Evolutionary conservation across 352 stramenopile species (phyloP).

Genomic region (Phytopythium aichiense): DNA sequence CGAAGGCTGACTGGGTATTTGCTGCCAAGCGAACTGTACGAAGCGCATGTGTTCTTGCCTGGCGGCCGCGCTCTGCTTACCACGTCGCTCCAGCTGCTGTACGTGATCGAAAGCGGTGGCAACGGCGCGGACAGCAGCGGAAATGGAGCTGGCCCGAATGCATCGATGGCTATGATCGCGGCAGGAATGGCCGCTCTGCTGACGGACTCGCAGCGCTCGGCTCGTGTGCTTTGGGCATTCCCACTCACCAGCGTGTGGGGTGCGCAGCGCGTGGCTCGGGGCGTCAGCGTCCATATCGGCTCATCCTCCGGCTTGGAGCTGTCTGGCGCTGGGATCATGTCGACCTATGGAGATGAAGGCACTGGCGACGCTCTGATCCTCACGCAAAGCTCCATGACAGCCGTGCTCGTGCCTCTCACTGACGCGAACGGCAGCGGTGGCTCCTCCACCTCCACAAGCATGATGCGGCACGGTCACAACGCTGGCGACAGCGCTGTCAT

Average conservation of each 20-base stretch:
- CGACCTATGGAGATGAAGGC: not conserved
- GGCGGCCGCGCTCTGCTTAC: slow-evolving; percentile 58
- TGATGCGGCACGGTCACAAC: not conserved
- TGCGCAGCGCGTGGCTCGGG: slow-evolving; percentile 33
- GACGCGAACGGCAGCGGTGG: not conserved
- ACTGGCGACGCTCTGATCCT: slow-evolving; percentile 10
- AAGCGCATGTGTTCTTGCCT: slow-evolving; percentile 69
- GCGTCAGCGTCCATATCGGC: slow-evolving; percentile 47
- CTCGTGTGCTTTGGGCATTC: slow-evolving; percentile 45
- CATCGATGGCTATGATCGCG: slow-evolving; percentile 13
- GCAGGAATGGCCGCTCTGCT: slow-evolving; percentile 5
- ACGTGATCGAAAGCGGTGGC: slow-evolving; percentile 31
- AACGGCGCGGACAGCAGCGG: not conserved
- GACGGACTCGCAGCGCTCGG: slow-evolving; percentile 10
- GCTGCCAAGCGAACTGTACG: slow-evolving; percentile 74
- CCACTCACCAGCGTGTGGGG: slow-evolving; percentile 39
- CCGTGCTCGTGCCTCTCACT: slow-evolving; percentile 33
- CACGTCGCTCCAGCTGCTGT: slow-evolving; percentile 73
- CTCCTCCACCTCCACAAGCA: not conserved
- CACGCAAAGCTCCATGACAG: slow-evolving; percentile 48
- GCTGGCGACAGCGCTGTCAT: not conserved
- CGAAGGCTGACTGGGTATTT: slow-evolving; percentile 50
- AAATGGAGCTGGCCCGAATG: slow-evolving; percentile 8
- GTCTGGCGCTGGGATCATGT: not conserved
- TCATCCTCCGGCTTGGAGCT: slow-evolving; percentile 31